A percentile compares a stretch with the other conserved stretches of the same genome.
Conservation (phyloP, 805 yeast species). For the Yamadazyma philogaea region DNA sequence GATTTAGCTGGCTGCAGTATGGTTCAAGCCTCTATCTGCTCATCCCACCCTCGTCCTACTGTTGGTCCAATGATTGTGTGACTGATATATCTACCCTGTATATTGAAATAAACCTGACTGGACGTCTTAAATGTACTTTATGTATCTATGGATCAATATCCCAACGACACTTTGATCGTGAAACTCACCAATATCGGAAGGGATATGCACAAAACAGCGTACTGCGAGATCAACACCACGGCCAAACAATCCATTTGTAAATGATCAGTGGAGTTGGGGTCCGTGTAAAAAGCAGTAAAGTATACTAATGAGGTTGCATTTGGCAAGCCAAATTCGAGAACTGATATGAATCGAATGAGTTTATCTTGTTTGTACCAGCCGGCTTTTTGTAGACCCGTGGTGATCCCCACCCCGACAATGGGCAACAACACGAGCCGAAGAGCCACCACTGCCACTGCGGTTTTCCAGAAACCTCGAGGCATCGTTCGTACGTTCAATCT, state of each 20-base stretch:
- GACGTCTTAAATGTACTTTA: neutral
- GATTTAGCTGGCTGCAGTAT: too few relatives aligned
- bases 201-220: slow-evolving; percentile 61
- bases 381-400: slow-evolving; percentile 54
- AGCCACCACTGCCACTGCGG: slow-evolving; percentile 54
- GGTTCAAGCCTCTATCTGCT: too few relatives aligned
- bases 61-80: too few relatives aligned
- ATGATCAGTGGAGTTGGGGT: slow-evolving; percentile 50
- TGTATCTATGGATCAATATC: slow-evolving; percentile 18
- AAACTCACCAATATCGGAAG: slow-evolving; percentile 76
- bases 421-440: slow-evolving; percentile 70
- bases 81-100: too few relatives aligned
- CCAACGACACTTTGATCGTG: slow-evolving; percentile 51
- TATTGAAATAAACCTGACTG: too few relatives aligned
- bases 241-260: slow-evolving; percentile 86
- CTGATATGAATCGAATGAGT: slow-evolving; percentile 68
- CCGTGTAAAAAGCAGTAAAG: slow-evolving; percentile 83
- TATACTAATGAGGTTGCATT: slow-evolving; percentile 86
- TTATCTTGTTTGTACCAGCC: slow-evolving; percentile 64
- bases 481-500: slow-evolving; percentile 58
- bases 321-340: slow-evolving; percentile 76
- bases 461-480: slow-evolving; percentile 70
- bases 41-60: too few relatives aligned
- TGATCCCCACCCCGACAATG: slow-evolving; percentile 63
- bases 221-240: slow-evolving; percentile 69